Conservation (phyloP, 192 early-diverging fungal species). For the Coemansia guatemalensis region DNA sequence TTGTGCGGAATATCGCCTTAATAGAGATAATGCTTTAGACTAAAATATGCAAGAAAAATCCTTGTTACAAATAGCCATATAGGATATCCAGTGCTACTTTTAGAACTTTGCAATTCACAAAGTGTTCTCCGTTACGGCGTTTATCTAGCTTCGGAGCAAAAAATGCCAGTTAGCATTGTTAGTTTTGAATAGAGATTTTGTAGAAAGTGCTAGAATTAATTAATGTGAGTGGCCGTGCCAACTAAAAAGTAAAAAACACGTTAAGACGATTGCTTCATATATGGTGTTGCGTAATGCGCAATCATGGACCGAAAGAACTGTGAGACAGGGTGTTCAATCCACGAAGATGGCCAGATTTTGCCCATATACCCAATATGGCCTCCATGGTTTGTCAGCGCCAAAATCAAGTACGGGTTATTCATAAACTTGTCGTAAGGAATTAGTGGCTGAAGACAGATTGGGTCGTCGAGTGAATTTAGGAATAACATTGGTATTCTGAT, state of each 20-base stretch:
- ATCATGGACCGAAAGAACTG: constrained; percentile 49
- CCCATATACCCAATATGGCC: constrained; percentile 86
- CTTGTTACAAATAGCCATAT: not conserved
- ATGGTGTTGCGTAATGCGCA: constrained; percentile 14
- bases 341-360: constrained; percentile 41
- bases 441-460: constrained; percentile 66
- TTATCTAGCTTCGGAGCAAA: no score
- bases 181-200: no score
- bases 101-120: no score
- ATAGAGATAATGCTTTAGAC: not conserved
- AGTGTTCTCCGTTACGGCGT: no score
- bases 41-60: not conserved
- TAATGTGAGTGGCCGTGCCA: not conserved
- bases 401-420: constrained; percentile 74
- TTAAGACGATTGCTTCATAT: not conserved
- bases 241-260: not conserved
- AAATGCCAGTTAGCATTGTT: no score
- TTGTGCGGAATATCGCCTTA: not conserved
- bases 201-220: not conserved
- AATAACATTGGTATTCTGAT: constrained; percentile 81
- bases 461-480: constrained; percentile 86
- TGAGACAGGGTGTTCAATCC: constrained; percentile 47
- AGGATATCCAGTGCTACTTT: not conserved
- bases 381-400: constrained; percentile 78
- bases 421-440: constrained; percentile 73